phyloP scores from a whole-genome alignment of 371 early-diverging fungal species.

The Mucor circinelloides region DNA sequence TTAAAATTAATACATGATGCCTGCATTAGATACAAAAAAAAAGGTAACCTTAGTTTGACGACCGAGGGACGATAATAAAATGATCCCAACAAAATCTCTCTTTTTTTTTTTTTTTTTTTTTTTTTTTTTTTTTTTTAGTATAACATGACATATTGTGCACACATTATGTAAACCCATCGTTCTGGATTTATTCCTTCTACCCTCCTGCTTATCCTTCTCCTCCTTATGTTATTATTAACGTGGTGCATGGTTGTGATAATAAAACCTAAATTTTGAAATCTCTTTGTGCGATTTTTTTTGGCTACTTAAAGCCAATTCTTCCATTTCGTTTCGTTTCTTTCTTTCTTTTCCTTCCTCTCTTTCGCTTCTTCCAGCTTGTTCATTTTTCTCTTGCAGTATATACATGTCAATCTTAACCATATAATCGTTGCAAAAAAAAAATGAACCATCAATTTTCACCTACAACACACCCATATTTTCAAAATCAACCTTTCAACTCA shows the following conservation, averaged over 20 bases:
- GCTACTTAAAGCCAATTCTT: neutral
- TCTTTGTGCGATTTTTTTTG: neutral
- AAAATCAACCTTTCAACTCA: neutral
- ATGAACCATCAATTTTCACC: conserved; percentile 6
- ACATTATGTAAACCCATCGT: neutral
- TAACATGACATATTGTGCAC: neutral
- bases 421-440: neutral
- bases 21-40: no score
- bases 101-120: neutral
- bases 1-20: neutral
- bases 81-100: neutral
- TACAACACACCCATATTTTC: neutral
- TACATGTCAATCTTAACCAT: neutral
- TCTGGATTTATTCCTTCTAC: neutral
- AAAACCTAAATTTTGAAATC: neutral
- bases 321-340: neutral
- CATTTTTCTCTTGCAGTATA: neutral
- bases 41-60: no score
- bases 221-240: conserved; percentile 1
- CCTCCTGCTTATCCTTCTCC: conserved; percentile 1
- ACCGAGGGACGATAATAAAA: no score
- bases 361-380: neutral
- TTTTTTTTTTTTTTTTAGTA: neutral
- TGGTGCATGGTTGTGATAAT: neutral
- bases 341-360: neutral